Conservation (phyloP, 2,329 filamentous ascomycete species). For the Neonectria coccinea region DNA sequence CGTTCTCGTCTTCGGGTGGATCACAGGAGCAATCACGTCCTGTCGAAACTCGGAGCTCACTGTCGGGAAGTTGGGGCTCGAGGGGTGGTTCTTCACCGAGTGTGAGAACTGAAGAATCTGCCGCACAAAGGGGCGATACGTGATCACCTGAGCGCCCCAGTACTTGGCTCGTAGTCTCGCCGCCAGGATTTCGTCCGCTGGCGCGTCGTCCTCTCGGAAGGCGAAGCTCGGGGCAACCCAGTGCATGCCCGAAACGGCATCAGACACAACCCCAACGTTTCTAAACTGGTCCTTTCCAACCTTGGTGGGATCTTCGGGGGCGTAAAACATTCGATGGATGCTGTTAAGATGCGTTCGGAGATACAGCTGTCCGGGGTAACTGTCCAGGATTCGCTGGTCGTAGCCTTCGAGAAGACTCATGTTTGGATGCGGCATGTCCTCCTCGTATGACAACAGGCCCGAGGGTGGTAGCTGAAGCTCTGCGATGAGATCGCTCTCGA, state of each 20-base stretch:
- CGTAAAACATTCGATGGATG: slow-evolving; percentile 69
- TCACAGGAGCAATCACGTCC: slow-evolving; percentile 52
- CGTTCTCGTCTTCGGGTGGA: slow-evolving; percentile 53
- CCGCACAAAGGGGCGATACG: slow-evolving; percentile 80
- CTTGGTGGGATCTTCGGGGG: slow-evolving; percentile 54
- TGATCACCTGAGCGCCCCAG: slow-evolving; percentile 91
- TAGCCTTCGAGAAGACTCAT: slow-evolving; percentile 59
- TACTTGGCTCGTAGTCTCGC: slow-evolving; percentile 93
- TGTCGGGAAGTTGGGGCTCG: slow-evolving; percentile 49
- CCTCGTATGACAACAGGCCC: slow-evolving; percentile 70
- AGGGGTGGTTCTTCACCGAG: slow-evolving; percentile 51
- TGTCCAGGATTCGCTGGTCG: slow-evolving; percentile 63
- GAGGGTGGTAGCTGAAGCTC: slow-evolving; percentile 78
- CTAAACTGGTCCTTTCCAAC: slow-evolving; percentile 54
- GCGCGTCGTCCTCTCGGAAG: slow-evolving; percentile 76
- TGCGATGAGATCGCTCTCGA: slow-evolving; percentile 94
- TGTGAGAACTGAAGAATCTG: slow-evolving; percentile 65
- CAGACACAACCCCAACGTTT: slow-evolving; percentile 60
- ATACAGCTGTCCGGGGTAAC: slow-evolving; percentile 73
- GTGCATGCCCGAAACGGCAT: slow-evolving; percentile 55
- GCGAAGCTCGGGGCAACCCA: slow-evolving; percentile 64
- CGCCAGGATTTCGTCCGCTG: slow-evolving; percentile 80
- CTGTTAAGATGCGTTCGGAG: slow-evolving; percentile 73
- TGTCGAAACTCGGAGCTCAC: slow-evolving; percentile 51
- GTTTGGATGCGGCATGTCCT: slow-evolving; percentile 75